A percentile compares a stretch with the other conserved stretches of the same genome.
Evolutionary conservation across 371 early-diverging fungal genomes (phyloP).

Genomic region (Mucor saturninus): DNA sequence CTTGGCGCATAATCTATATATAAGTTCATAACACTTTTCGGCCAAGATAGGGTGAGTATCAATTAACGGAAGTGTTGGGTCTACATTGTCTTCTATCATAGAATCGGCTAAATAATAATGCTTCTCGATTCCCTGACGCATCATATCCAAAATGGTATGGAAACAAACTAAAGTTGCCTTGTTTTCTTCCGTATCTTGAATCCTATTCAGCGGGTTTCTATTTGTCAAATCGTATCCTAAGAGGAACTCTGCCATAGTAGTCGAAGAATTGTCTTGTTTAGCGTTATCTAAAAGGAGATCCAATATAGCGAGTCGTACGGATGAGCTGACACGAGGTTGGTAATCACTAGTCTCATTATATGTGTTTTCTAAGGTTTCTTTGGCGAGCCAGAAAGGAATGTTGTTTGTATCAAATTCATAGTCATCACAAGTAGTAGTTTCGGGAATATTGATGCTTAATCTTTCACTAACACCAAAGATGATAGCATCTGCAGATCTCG

Average conservation of each 20-base stretch:
- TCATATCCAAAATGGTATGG: constrained; percentile 70
- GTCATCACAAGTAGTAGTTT: constrained; percentile 50
- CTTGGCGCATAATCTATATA: constrained; percentile 81
- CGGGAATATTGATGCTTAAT: constrained; percentile 65
- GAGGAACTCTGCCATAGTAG: constrained; percentile 85
- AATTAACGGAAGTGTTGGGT: constrained; percentile 51
- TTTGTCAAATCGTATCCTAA: constrained; percentile 71
- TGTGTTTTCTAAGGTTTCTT: constrained; percentile 29
- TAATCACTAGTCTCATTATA: constrained; percentile 27
- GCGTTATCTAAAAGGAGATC: constrained; percentile 74
- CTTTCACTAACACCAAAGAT: constrained; percentile 80
- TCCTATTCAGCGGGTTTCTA: constrained; percentile 33
- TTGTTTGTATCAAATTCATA: constrained; percentile 50
- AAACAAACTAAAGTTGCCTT: constrained; percentile 58
- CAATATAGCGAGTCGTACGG: constrained; percentile 74
- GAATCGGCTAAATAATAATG: constrained; percentile 14
- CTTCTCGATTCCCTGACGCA: constrained; percentile 56
- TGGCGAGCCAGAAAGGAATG: constrained; percentile 52
- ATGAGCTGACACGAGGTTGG: constrained; percentile 31
- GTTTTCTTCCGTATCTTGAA: constrained; percentile 52
- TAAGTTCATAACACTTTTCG: constrained; percentile 84
- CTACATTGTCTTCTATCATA: constrained; percentile 24
- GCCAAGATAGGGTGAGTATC: constrained; percentile 79
- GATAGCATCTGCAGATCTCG: constrained; percentile 67
- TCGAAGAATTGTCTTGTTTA: constrained; percentile 42